Base-by-base conservation (phyloP, 345 rosid genomes). In the Hypericum androsaemum region DNA sequence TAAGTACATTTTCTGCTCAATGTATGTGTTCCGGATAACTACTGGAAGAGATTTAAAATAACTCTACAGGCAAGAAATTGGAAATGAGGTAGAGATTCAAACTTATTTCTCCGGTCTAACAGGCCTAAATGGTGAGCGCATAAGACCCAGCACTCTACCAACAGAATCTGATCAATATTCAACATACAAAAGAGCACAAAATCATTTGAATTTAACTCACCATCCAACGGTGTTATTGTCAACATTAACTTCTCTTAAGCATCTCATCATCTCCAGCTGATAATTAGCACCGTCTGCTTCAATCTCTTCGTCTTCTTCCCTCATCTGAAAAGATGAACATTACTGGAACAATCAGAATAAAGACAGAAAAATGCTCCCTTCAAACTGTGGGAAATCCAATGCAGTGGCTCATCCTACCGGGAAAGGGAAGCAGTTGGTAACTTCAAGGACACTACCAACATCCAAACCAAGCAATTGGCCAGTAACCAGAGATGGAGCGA, bases 211-310 rank as follows among this genome's bases (percentile, higher is more conserved):
- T 22, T 22, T 22, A 60, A 51, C 72, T 58, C 65, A 88, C 98
- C 98, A 92, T 42, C 98, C 98, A 50, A 92, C 97, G 5, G 98
- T 92, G 70, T 92, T 92, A 66, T 92, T 92, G 69, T 92, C 98
- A 39, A 92, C 98, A 63, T 92, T 92, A 58, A 92, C 98, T 79
- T 92, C 98, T 61, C 97, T 78, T 56, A 92, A 64, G 63, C 98
- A 92, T 67, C 95, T 78, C 98, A 92, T 92, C 98, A 92, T 88
- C 50, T 92, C 98, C 72, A 92, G 98, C 80, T 92, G 98, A 69
- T 92, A 92, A 66, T 88, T 88, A 6, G 98, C 98, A 59, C 98
- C 98, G 61, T 92, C 98, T 7, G 95, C 97, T 71, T 92, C 98
- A 70, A 85, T 76, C 74, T 92, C 98, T 60, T 88, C 98, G 54